Evolutionary conservation across 2,329 filamentous ascomycete genomes (phyloP).

Genomic region (Mollisia scopiformis): DNA sequence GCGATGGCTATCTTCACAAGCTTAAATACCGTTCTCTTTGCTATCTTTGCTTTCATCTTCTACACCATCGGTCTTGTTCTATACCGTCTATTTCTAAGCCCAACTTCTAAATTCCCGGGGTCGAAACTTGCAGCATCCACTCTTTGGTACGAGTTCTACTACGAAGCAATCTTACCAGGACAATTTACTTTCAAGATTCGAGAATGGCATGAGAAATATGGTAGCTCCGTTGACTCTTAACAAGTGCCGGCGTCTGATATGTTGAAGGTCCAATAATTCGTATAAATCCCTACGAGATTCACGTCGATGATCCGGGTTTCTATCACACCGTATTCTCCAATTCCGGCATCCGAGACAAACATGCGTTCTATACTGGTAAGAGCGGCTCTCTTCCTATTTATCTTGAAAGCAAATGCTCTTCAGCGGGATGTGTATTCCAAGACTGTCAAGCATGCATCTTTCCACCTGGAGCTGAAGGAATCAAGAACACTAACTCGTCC

Average conservation of each 20-base stretch:
- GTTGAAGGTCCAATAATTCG: constrained; percentile 17
- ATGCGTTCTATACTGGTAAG: neutral
- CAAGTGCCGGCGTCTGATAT: neutral
- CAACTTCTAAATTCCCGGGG: constrained; percentile 24
- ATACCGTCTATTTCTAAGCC: neutral
- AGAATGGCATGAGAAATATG: constrained; percentile 46
- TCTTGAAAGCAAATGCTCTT: too few relatives aligned
- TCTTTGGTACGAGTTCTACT: constrained; percentile 35
- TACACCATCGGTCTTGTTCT: neutral
- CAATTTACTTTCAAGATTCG: constrained; percentile 46
- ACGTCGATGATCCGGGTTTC: constrained; percentile 19
- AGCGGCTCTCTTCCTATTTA: too few relatives aligned
- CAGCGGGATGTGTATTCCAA: too few relatives aligned
- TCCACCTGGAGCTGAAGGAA: too few relatives aligned
- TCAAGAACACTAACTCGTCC: too few relatives aligned
- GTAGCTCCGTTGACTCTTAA: constrained; percentile 17
- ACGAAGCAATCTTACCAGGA: constrained; percentile 43
- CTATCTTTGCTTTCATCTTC: neutral
- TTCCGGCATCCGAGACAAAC: neutral
- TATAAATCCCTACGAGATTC: constrained; percentile 20
- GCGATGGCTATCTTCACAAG: neutral
- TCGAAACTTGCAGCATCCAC: constrained; percentile 32
- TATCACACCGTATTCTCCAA: constrained; percentile 16
- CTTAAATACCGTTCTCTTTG: neutral
- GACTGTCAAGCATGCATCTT: too few relatives aligned